A percentile compares a stretch with the other conserved stretches of the same genome.
phyloP scores from a whole-genome alignment of 225 moss, liverwort and hornwort genomes.

The Thuidium tamariscinum region DNA sequence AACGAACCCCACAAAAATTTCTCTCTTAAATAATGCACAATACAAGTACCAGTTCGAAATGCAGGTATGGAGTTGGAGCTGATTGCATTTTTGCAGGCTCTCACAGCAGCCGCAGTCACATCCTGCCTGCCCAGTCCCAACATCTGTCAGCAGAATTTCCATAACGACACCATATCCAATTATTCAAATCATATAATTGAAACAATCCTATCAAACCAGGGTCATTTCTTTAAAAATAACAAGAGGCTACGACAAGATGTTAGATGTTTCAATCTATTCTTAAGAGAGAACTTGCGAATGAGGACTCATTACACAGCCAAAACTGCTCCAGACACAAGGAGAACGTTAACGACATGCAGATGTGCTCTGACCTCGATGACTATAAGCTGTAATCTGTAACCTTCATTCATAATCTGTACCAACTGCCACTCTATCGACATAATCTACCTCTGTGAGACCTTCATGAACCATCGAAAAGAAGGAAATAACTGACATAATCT shows the following conservation, averaged over 20 bases:
- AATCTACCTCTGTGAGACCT: not conserved
- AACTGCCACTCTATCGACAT: not conserved
- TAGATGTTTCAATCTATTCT: not conserved
- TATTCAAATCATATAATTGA: not conserved
- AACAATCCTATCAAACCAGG: not conserved
- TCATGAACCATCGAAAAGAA: not conserved
- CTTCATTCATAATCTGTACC: not conserved
- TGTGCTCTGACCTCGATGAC: too few species aligned
- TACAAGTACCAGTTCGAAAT: slow-evolving; percentile 67
- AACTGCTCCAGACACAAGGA: not conserved
- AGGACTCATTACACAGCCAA: not conserved
- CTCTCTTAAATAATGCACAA: not conserved
- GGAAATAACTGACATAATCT: not conserved
- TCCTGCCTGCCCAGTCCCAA: slow-evolving; percentile 62
- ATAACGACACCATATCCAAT: not conserved
- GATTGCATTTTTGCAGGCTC: slow-evolving; percentile 97
- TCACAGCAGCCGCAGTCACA: slow-evolving; percentile 85
- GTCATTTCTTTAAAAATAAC: not conserved
- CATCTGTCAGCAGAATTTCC: not conserved
- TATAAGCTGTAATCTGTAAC: not conserved
- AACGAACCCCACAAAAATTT: not conserved
- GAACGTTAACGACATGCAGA: not conserved
- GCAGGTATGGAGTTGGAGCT: slow-evolving; percentile 99
- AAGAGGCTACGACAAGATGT: not conserved
- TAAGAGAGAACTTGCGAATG: not conserved